phyloP scores from a whole-genome alignment of 331 rosid genomes.

The Telfairia occidentalis region DNA sequence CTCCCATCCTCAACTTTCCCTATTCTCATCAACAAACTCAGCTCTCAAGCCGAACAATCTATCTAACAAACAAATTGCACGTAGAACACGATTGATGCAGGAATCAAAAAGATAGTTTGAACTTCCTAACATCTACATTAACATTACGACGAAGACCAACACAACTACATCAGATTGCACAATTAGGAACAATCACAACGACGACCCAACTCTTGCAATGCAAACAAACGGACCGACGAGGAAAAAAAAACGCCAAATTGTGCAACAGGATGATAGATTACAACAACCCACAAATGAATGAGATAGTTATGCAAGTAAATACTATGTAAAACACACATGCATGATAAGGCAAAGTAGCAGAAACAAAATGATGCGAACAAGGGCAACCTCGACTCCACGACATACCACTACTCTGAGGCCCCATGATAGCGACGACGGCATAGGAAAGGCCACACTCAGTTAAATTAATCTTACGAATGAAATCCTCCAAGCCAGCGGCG shows the following conservation, averaged over 20 bases:
- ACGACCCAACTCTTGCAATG: neutral
- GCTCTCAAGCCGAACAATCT: neutral
- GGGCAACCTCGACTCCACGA: neutral
- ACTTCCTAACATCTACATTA: neutral
- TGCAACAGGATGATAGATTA: neutral
- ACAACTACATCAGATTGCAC: neutral
- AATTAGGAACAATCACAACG: neutral
- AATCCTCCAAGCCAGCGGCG: constrained; percentile 44
- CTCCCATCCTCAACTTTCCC: neutral
- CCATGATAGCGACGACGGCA: constrained; percentile 85
- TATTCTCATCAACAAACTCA: neutral
- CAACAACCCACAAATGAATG: neutral
- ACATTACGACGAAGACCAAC: neutral
- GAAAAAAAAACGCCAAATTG: neutral
- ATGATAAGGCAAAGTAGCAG: no score
- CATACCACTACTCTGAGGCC: constrained; percentile 95
- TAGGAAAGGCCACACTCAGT: constrained; percentile 62
- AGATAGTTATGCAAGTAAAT: neutral
- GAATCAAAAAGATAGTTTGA: neutral
- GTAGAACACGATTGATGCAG: neutral
- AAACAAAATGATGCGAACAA: neutral
- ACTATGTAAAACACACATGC: no score
- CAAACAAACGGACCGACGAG: neutral
- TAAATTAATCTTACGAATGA: constrained; percentile 33
- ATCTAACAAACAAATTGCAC: neutral